phyloP scores from a whole-genome alignment of 164 flowering plant genomes.

The Saururus chinensis region DNA sequence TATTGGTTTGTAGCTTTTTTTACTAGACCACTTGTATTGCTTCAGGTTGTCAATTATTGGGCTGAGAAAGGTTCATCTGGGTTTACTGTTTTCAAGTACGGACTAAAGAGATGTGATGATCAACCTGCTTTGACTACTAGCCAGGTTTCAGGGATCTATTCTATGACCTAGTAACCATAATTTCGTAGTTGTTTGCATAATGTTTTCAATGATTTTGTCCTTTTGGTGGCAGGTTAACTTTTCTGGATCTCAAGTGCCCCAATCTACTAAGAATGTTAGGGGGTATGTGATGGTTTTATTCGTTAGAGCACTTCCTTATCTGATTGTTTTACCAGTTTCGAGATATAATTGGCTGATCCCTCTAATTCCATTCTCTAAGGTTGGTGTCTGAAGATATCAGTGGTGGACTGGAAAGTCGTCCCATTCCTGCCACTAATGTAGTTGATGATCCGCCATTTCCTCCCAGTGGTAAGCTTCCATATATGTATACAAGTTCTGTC shows the following conservation, averaged over 20 bases:
- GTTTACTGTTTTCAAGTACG: slow-evolving; percentile 62
- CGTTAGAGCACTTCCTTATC: neutral
- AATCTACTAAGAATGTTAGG: slow-evolving; percentile 41
- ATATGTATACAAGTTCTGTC: too few species aligned
- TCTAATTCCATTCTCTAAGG: slow-evolving; percentile 23
- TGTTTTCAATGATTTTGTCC: neutral
- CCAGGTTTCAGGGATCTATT: slow-evolving; percentile 39
- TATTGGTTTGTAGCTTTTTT: too few species aligned
- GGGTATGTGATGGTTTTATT: slow-evolving; percentile 49
- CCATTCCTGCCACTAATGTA: slow-evolving; percentile 80
- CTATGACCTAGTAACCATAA: neutral
- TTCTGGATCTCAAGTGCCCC: slow-evolving; percentile 43
- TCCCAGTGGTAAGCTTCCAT: slow-evolving; percentile 57
- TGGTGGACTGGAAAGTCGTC: slow-evolving; percentile 54
- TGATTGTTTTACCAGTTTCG: neutral
- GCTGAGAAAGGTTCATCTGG: slow-evolving; percentile 82
- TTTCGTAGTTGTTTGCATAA: neutral
- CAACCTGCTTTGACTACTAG: slow-evolving; percentile 68
- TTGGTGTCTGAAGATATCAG: slow-evolving; percentile 77
- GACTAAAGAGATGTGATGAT: slow-evolving; percentile 56
- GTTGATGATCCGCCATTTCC: slow-evolving; percentile 80
- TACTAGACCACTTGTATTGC: neutral
- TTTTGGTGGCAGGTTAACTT: slow-evolving; percentile 46
- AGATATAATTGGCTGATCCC: neutral
- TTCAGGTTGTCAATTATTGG: slow-evolving; percentile 64